phyloP scores from a whole-genome alignment of 805 yeast species.

The Saccharomyces eubayanus region DNA sequence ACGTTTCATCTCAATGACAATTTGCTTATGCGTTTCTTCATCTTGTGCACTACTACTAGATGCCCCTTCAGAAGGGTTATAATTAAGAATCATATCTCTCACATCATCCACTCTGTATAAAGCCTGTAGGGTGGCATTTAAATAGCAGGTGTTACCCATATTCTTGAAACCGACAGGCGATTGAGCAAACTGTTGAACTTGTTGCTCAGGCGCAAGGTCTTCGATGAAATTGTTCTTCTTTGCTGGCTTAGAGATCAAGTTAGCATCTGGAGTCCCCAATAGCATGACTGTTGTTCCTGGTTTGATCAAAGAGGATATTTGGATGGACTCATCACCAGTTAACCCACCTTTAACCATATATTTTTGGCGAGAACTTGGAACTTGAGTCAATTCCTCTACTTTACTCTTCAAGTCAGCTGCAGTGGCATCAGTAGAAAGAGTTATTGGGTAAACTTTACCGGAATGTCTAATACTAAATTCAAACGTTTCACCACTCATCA shows the following conservation, averaged over 20 bases:
- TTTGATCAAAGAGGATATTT: conserved; percentile 43
- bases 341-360: conserved; percentile 81
- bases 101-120: conserved; percentile 72
- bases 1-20: conserved; percentile 42
- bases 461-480: conserved; percentile 48
- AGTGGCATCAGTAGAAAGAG: conserved; percentile 22
- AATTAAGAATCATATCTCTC: conserved; percentile 51
- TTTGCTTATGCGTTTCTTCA: conserved; percentile 31
- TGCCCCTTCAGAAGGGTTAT: conserved; percentile 48
- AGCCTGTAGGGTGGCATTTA: conserved; percentile 84
- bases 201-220: conserved; percentile 44
- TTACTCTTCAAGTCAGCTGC: conserved; percentile 56
- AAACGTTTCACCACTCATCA: not conserved
- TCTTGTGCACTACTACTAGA: conserved; percentile 15
- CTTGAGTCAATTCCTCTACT: conserved; percentile 63
- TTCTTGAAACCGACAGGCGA: conserved; percentile 88
- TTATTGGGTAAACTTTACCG: conserved; percentile 55
- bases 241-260: conserved; percentile 44
- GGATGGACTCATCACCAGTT: conserved; percentile 50
- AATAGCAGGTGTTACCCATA: conserved; percentile 91
- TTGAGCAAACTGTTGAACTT: conserved; percentile 32
- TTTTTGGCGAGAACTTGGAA: conserved; percentile 84
- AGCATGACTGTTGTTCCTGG: conserved; percentile 71
- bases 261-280: conserved; percentile 79
- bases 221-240: conserved; percentile 55